phyloP scores from a whole-genome alignment of 2,329 filamentous ascomycete genomes.

The Mycosphaerella sp. region DNA sequence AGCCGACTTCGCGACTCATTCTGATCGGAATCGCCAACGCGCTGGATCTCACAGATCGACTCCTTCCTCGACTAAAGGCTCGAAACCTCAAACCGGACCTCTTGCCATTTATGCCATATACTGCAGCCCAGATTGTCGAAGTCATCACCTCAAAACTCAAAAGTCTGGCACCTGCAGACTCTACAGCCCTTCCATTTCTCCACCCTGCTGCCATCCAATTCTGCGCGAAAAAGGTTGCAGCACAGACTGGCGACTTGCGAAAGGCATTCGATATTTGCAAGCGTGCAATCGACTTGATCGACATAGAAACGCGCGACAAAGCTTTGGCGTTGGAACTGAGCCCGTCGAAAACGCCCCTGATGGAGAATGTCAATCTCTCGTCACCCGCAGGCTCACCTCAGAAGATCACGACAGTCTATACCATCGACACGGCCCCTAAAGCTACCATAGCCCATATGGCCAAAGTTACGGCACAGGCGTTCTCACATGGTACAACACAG shows the following conservation, averaged over 20 bases:
- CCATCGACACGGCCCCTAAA: slow-evolving; percentile 72
- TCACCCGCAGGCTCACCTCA: slow-evolving; percentile 45
- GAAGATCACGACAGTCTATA: slow-evolving; percentile 46
- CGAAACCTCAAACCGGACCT: slow-evolving; percentile 85
- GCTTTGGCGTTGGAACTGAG: slow-evolving; percentile 51
- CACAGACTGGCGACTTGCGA: slow-evolving; percentile 86
- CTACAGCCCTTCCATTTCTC: slow-evolving; percentile 66
- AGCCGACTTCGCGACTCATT: slow-evolving; percentile 69
- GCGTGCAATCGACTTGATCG: slow-evolving; percentile 80
- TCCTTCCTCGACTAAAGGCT: slow-evolving; percentile 85
- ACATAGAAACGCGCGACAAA: slow-evolving; percentile 71
- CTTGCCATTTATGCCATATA: slow-evolving; percentile 89
- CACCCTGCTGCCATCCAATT: slow-evolving; percentile 91
- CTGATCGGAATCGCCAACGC: slow-evolving; percentile 94
- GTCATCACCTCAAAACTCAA: slow-evolving; percentile 81
- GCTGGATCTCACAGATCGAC: slow-evolving; percentile 88
- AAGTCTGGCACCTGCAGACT: slow-evolving; percentile 46
- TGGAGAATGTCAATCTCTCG: slow-evolving; percentile 73
- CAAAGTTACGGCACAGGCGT: slow-evolving; percentile 80
- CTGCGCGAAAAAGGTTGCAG: slow-evolving; percentile 88
- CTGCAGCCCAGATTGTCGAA: slow-evolving; percentile 73
- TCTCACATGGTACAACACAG: slow-evolving; percentile 81
- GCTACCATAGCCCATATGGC: slow-evolving; percentile 88
- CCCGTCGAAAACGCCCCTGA: slow-evolving; percentile 68
- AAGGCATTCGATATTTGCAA: slow-evolving; percentile 94